Conservation (phyloP, 129 eudicot genomes). For the Escallonia herrerae region DNA sequence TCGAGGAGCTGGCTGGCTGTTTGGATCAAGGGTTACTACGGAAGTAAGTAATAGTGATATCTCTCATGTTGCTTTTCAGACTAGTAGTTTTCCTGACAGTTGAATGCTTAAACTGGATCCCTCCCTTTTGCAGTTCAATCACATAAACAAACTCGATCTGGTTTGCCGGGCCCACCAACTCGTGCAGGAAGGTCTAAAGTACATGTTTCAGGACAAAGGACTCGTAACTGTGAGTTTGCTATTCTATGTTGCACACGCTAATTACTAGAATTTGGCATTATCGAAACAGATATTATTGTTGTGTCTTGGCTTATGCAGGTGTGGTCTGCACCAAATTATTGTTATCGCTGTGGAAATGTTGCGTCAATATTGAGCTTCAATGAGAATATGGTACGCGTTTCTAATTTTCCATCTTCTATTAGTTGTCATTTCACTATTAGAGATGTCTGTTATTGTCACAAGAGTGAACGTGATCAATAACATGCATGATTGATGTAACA, state of each 20-base stretch:
- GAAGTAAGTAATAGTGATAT: conserved; percentile 41
- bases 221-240: conserved; percentile 77
- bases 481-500: no score
- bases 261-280: background rate
- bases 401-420: background rate
- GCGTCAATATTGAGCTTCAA: conserved; percentile 98
- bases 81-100: no score
- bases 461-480: background rate
- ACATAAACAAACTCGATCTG: conserved; percentile 91
- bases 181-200: conserved; percentile 98
- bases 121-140: conserved; percentile 62
- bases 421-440: background rate
- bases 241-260: background rate
- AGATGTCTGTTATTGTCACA: background rate
- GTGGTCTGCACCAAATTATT: conserved; percentile 99
- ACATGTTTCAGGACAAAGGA: conserved; percentile 99
- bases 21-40: conserved; percentile 95
- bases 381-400: conserved; percentile 75
- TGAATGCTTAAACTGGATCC: background rate
- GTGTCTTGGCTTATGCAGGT: conserved; percentile 45
- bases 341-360: conserved; percentile 98
- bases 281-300: background rate
- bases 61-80: background rate
- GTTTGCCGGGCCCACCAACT: conserved; percentile 99
- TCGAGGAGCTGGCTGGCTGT: conserved; percentile 99